A percentile compares a stretch with the other conserved stretches of the same genome.
These are phyloP conservation scores for Phellopilus nigrolimitatus DNA, from an alignment of 1,284 basidiomycete genomes.

Conservation along the genomic window DNA sequence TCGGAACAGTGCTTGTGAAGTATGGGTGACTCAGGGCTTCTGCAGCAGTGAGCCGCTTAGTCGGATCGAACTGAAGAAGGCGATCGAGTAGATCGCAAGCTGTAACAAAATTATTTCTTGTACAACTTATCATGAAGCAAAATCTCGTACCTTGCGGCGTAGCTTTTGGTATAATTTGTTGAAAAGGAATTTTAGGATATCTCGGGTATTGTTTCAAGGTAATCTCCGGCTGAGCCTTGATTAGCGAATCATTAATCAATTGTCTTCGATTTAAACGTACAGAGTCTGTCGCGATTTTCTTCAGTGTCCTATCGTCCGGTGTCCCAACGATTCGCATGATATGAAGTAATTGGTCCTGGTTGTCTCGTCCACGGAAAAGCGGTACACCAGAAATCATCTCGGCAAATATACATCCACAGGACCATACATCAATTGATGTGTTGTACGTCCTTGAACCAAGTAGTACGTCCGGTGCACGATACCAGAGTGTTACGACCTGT, in stretches of 20 bases:
- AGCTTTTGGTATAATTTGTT: conserved; percentile 88
- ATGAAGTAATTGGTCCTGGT: conserved; percentile 95
- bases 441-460: conserved; percentile 97
- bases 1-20: conserved; percentile 61
- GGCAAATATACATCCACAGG: conserved; percentile 98
- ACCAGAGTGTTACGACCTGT: conserved; percentile 98
- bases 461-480: conserved; percentile 96
- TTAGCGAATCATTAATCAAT: conserved; percentile 1
- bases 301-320: conserved; percentile 84
- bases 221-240: conserved; percentile 75
- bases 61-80: conserved; percentile 94
- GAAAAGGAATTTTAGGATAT: conserved; percentile 88
- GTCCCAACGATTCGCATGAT: conserved; percentile 98
- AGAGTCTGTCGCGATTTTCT: conserved; percentile 89
- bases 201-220: conserved; percentile 84
- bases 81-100: conserved; percentile 94
- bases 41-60: conserved; percentile 86
- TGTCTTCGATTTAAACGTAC: conserved; percentile 36
- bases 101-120: conserved; percentile 29
- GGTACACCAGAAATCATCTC: conserved; percentile 98
- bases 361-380: conserved; percentile 95
- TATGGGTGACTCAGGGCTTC: conserved; percentile 93
- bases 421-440: conserved; percentile 99
- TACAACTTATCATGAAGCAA: not conserved
- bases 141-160: conserved; percentile 69